Conservation (phyloP, 257 asterid genomes). For the Vinca minor region DNA sequence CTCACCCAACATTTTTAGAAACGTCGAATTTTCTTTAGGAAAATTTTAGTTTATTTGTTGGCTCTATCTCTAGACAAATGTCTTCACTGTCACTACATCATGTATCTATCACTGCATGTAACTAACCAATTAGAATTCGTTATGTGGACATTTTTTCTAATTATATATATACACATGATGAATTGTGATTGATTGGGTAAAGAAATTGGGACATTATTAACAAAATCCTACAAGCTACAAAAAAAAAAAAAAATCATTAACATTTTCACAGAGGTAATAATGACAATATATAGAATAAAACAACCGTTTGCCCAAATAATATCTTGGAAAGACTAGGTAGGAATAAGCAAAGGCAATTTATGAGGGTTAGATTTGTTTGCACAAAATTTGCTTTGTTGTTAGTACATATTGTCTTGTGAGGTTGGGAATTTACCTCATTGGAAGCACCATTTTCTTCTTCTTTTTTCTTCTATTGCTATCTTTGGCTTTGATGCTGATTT, state of each 20-base stretch:
- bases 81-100: too few relatives aligned
- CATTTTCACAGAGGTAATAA: not conserved
- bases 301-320: not conserved
- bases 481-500: not conserved
- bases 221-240: not conserved
- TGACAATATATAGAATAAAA: not conserved
- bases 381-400: not conserved
- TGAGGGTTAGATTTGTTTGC: not conserved
- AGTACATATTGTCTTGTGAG: not conserved
- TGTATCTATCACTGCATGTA: too few relatives aligned
- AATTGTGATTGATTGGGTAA: too few relatives aligned
- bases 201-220: too few relatives aligned
- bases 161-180: too few relatives aligned
- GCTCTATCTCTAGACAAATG: too few relatives aligned
- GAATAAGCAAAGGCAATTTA: not conserved
- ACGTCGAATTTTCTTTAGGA: too few relatives aligned
- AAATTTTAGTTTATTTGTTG: too few relatives aligned
- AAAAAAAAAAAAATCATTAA: not conserved
- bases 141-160: too few relatives aligned
- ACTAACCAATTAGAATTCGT: too few relatives aligned
- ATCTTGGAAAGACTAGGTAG: not conserved
- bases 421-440: not conserved
- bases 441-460: not conserved
- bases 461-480: not conserved
- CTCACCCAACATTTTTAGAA: too few relatives aligned